These are phyloP conservation scores for Syzygium syzygioides DNA, from an alignment of 441 rosid genomes.

Conservation along the genomic window DNA sequence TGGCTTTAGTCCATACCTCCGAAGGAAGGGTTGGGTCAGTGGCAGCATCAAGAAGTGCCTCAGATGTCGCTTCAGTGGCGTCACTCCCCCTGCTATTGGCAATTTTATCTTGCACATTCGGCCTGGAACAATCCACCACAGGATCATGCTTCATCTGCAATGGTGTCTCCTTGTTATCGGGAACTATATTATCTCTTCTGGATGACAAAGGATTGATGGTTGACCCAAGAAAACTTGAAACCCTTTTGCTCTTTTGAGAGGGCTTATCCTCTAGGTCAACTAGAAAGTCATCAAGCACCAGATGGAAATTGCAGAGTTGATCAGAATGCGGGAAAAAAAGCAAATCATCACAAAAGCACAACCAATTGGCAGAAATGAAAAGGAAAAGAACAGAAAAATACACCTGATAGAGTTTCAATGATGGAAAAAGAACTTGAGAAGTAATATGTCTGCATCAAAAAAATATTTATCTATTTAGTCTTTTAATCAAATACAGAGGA, in stretches of 20 bases:
- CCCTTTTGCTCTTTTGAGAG: constrained; percentile 37
- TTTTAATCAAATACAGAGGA: constrained; percentile 6
- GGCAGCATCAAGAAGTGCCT: constrained; percentile 36
- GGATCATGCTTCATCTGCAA: constrained; percentile 26
- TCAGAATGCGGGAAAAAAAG: neutral
- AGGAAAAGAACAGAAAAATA: constrained; percentile 15
- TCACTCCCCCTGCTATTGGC: constrained; percentile 38
- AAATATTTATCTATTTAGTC: constrained; percentile 13
- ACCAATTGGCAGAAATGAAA: constrained; percentile 5
- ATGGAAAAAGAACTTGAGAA: constrained; percentile 96
- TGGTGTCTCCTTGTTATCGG: constrained; percentile 42
- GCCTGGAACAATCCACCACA: constrained; percentile 28
- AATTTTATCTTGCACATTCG: constrained; percentile 30
- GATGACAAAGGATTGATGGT: constrained; percentile 27
- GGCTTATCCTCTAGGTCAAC: constrained; percentile 56
- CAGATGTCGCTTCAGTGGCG: constrained; percentile 32
- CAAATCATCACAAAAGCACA: constrained; percentile 4
- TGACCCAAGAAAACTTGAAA: constrained; percentile 31
- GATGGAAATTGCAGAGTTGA: constrained; percentile 2
- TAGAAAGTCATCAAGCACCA: constrained; percentile 20
- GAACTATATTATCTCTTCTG: constrained; percentile 30
- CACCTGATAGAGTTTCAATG: constrained; percentile 88
- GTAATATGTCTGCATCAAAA: constrained; percentile 77
- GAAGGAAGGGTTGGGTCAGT: constrained; percentile 48
- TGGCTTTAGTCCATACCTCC: constrained; percentile 48